Conservation (phyloP, 805 yeast genomes). For the Myxozyma neotropica region DNA sequence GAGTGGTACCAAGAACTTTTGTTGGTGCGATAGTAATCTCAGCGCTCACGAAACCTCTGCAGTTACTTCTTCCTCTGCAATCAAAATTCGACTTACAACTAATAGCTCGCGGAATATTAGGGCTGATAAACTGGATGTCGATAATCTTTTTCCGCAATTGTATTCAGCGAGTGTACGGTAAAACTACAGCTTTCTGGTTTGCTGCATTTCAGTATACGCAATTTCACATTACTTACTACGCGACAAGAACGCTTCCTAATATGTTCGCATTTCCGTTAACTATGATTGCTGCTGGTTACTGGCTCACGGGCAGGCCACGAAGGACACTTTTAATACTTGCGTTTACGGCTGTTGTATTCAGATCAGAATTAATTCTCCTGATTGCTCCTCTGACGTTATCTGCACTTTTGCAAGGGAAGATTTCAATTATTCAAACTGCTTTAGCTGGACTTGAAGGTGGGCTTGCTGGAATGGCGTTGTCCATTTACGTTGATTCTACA, state of each 20-base stretch:
- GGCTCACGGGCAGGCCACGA: conserved; percentile 4
- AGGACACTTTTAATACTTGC: conserved; percentile 57
- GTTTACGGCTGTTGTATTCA: conserved; percentile 66
- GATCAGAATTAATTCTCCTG: conserved; percentile 68
- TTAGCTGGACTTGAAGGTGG: conserved; percentile 54
- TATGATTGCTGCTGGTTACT: conserved; percentile 21
- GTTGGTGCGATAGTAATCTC: conserved; percentile 67
- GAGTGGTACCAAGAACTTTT: conserved; percentile 86
- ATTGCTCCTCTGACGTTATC: conserved; percentile 50
- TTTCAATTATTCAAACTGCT: conserved; percentile 48
- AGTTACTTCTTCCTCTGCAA: conserved; percentile 31
- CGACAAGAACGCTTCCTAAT: conserved; percentile 88
- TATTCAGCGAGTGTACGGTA: conserved; percentile 38
- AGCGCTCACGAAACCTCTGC: conserved; percentile 48
- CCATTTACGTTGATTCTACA: conserved; percentile 64
- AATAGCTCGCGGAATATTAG: conserved; percentile 60
- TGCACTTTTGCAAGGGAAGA: conserved; percentile 51
- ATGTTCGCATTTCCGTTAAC: conserved; percentile 69
- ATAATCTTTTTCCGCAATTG: conserved; percentile 55
- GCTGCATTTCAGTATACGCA: conserved; percentile 62
- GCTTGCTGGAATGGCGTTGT: conserved; percentile 52
- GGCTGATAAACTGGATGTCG: conserved; percentile 59
- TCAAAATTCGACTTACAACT: conserved; percentile 48
- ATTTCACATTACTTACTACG: conserved; percentile 78
- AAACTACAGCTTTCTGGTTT: conserved; percentile 52